phyloP scores from a whole-genome alignment of 768 basidiomycete genomes.

The Rhizopogon rudus region DNA sequence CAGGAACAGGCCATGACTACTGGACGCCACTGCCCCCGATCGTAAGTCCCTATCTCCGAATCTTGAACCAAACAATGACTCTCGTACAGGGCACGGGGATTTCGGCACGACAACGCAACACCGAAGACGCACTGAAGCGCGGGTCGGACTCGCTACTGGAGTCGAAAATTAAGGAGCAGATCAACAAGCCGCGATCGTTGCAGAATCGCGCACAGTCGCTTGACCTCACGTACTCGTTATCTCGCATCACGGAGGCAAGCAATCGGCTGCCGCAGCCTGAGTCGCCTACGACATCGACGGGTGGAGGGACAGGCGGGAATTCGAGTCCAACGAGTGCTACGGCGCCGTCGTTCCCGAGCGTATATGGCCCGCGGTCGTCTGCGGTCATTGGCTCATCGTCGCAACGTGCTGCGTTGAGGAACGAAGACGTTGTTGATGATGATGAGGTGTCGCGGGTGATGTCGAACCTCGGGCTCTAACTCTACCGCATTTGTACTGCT shows the following conservation, averaged over 20 bases:
- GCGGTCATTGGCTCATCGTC: conserved; percentile 40
- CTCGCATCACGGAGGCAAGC: conserved; percentile 69
- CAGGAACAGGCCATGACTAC: conserved; percentile 54
- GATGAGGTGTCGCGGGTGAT: conserved; percentile 70
- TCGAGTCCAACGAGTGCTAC: conserved; percentile 77
- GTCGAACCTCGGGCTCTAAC: conserved; percentile 65
- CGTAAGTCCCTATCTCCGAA: conserved; percentile 36
- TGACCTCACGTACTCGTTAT: conserved; percentile 80
- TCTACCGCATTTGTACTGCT: conserved; percentile 3
- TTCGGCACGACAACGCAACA: conserved; percentile 59
- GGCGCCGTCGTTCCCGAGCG: conserved; percentile 80
- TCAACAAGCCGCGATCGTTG: conserved; percentile 71
- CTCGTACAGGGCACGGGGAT: conserved; percentile 58
- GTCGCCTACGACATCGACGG: conserved; percentile 73
- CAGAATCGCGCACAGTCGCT: conserved; percentile 88
- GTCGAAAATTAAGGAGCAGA: conserved; percentile 76
- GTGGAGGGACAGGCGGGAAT: conserved; percentile 68
- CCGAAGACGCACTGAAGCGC: conserved; percentile 74
- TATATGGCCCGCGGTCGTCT: conserved; percentile 64
- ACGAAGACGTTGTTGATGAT: conserved; percentile 49
- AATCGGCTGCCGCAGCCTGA: conserved; percentile 64
- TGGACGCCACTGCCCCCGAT: conserved; percentile 78
- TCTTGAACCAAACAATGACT: conserved; percentile 7
- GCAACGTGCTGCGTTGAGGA: conserved; percentile 33
- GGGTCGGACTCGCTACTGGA: conserved; percentile 83